phyloP scores from a whole-genome alignment of 345 rosid genomes.

The Citrus inodora region DNA sequence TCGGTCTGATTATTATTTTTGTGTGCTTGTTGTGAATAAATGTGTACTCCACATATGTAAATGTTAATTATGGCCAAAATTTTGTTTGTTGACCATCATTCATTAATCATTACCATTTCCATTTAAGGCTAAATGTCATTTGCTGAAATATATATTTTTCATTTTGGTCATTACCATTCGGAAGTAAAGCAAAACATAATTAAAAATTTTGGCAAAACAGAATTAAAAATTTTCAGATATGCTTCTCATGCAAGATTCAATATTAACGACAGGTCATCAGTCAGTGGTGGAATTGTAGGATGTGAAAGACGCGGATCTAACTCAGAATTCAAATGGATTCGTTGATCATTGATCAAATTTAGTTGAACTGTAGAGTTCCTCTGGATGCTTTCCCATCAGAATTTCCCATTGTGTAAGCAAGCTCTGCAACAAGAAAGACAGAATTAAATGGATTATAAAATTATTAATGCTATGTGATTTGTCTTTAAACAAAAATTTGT shows the following conservation, averaged over 20 bases:
- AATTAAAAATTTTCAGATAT: neutral
- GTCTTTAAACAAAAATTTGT: no score
- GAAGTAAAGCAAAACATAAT: no score
- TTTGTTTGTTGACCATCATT: no score
- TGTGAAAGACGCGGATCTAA: conserved; percentile 6
- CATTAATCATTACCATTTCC: no score
- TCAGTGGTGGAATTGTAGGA: neutral
- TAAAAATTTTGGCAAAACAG: no score
- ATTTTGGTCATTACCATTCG: no score
- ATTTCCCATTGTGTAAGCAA: conserved; percentile 6
- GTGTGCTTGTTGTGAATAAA: no score
- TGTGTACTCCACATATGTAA: no score
- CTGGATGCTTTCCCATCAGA: neutral
- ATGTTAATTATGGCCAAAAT: no score
- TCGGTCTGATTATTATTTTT: no score
- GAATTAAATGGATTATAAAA: neutral
- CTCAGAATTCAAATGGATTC: conserved; percentile 3
- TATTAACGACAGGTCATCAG: neutral
- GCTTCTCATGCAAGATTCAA: conserved; percentile 3
- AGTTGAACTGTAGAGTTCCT: neutral
- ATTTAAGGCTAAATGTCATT: no score
- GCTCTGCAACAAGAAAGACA: neutral
- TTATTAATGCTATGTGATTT: neutral
- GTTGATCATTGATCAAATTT: conserved; percentile 1
- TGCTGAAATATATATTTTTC: no score